phyloP scores from a whole-genome alignment of 1,284 basidiomycete species.

The Hemileia vastatrix region DNA sequence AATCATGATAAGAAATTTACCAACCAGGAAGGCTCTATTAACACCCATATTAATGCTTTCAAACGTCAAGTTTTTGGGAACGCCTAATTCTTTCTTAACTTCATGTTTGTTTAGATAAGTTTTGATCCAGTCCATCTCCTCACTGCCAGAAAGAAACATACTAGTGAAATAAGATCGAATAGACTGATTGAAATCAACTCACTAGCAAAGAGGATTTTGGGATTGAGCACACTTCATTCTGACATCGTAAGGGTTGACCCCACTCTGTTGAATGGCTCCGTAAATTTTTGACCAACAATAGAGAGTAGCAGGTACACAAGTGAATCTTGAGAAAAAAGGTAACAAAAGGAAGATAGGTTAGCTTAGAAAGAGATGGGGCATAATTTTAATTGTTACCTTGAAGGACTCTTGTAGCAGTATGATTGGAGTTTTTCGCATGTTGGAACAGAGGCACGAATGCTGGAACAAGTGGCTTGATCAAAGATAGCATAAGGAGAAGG shows the following conservation, averaged over 20 bases:
- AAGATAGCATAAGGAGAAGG: constrained; percentile 59
- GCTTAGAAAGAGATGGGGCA: too few relatives aligned
- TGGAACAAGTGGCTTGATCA: constrained; percentile 48
- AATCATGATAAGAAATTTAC: too few relatives aligned
- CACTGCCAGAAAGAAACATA: constrained; percentile 11
- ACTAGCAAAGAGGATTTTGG: constrained; percentile 51
- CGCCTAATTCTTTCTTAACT: constrained; percentile 66
- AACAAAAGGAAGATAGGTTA: too few relatives aligned
- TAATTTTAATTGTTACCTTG: too few relatives aligned
- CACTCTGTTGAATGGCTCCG: constrained; percentile 48
- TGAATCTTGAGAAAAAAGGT: too few relatives aligned
- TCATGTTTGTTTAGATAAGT: constrained; percentile 62
- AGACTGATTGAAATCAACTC: constrained; percentile 8
- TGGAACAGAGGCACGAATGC: constrained; percentile 39
- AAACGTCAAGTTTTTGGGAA: constrained; percentile 55
- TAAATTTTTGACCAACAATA: constrained; percentile 50
- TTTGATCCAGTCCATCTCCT: constrained; percentile 67
- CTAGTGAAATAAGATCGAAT: too few relatives aligned
- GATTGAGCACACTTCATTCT: constrained; percentile 62
- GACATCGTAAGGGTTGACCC: constrained; percentile 63
- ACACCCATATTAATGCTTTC: constrained; percentile 52
- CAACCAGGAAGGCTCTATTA: constrained; percentile 45
- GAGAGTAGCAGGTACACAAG: constrained; percentile 52
- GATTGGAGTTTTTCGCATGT: constrained; percentile 43
- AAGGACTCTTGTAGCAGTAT: constrained; percentile 46